Conservation (phyloP, 768 basidiomycete genomes). For the Paxillus ammoniavirescens region DNA sequence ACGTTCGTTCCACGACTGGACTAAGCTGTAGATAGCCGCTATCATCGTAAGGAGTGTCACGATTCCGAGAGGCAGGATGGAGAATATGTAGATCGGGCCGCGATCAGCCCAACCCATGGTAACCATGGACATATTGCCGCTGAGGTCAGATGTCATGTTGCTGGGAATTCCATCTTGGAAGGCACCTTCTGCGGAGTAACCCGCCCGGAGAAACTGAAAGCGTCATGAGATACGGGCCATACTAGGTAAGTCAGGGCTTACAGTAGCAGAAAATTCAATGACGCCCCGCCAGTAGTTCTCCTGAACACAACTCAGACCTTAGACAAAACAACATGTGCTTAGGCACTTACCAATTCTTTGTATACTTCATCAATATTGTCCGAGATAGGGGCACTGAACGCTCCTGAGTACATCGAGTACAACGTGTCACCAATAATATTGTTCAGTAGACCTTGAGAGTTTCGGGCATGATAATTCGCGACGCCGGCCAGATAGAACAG, state of each 20-base stretch:
- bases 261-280: conserved; percentile 17
- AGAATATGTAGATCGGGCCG: not conserved
- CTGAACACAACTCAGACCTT: not conserved
- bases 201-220: conserved; percentile 1
- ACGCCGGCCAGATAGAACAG: not conserved
- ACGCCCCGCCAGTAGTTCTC: conserved; percentile 18
- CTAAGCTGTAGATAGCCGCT: not conserved
- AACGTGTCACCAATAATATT: no score
- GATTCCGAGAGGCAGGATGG: conserved; percentile 1
- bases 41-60: not conserved
- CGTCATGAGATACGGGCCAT: not conserved
- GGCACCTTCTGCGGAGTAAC: not conserved
- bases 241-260: not conserved
- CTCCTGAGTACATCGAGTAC: no score
- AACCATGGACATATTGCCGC: not conserved
- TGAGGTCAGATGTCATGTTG: not conserved
- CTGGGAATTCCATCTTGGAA: not conserved
- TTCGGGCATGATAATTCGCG: no score
- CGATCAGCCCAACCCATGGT: conserved; percentile 4
- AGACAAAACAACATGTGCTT: no score
- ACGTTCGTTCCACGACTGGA: not conserved
- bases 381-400: no score
- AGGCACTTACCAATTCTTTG: conserved; percentile 1
- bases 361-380: not conserved
- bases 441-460: no score